Evolutionary conservation across 1,284 basidiomycete species (phyloP), one percentile per base, ranked within the genome.

Genomic region (Gomphus sp.): DNA sequence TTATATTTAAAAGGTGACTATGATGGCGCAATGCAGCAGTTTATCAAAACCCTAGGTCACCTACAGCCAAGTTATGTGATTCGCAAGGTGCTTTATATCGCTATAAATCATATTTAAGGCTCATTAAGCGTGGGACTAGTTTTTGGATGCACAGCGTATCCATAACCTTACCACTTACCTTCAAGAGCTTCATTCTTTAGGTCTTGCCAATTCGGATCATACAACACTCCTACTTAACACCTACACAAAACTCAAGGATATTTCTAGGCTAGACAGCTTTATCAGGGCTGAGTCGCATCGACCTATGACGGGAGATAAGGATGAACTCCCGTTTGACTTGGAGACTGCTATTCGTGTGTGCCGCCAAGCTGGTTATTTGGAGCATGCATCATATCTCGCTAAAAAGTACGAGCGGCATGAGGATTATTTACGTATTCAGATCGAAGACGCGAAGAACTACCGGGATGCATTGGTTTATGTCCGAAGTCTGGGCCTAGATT

Each of bases 271-370:
- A 1, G 93, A 98, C 67, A 84, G 80, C 58, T 99, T 99, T 72
- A 91, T 98, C 75, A 92, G 91, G 70, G 86, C 90, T 1, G 90
- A 93, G 68, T 83, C 88, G 2, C 68, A 73, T 31, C 73, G 67
- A 61, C 67, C 71, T 64, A 68, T 71, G 63, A 72, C 76, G 12
- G 68, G 67, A 11, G 75, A 73, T 39, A 70, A 71, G 9, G 81
- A 83, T 52, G 91, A 92, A 66, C 80, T 96, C 1, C 94, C 94
- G 0, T 99, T 99, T 67, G 97, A 99, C 68, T 80, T 99, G 37
- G 94, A 96, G 60, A 98, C 96, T 0, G 97, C 94, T 0, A 98
- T 99, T 62, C 81, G 93, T 0, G 96, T 99, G 10, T 98, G 95
- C 69, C 80, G 96, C 22, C 96, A 98, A 70, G 96, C 93, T 0